Percentiles rank a stretch among this genome's conserved stretches.
These are phyloP conservation scores for Nakazawaea populi DNA, from an alignment of 805 yeast species.

Conservation along the genomic window DNA sequence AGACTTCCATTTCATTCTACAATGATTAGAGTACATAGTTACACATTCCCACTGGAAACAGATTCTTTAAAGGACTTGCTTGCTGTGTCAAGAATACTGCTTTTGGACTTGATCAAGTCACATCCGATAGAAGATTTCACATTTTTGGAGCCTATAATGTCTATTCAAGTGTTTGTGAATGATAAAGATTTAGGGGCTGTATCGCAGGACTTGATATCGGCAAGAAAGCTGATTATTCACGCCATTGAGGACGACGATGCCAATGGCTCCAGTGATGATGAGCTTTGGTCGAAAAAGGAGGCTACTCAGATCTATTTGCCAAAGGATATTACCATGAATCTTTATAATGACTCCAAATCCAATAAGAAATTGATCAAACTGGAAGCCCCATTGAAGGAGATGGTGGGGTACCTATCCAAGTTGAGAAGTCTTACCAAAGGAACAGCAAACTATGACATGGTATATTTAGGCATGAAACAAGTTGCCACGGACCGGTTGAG, in stretches of 20 bases:
- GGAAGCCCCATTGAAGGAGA: constrained; percentile 76
- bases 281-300: constrained; percentile 44
- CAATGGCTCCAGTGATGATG: constrained; percentile 21
- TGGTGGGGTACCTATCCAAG: constrained; percentile 82
- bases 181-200: constrained; percentile 78
- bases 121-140: constrained; percentile 32
- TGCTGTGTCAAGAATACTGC: constrained; percentile 38
- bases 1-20: constrained; percentile 56
- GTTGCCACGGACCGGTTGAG: constrained; percentile 48
- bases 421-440: constrained; percentile 87
- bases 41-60: constrained; percentile 51
- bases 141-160: constrained; percentile 86
- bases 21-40: constrained; percentile 43
- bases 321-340: constrained; percentile 58
- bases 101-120: constrained; percentile 29
- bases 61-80: constrained; percentile 33
- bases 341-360: constrained; percentile 18
- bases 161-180: constrained; percentile 56
- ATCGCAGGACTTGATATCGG: constrained; percentile 75
- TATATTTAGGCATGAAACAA: constrained; percentile 65
- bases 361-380: constrained; percentile 61
- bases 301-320: constrained; percentile 68
- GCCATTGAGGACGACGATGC: constrained; percentile 68
- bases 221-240: constrained; percentile 68
- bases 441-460: constrained; percentile 78